Percentiles rank a stretch among this genome's conserved stretches.
These are phyloP conservation scores for Populus simonii DNA, from an alignment of 345 rosid species.

Conservation along the genomic window DNA sequence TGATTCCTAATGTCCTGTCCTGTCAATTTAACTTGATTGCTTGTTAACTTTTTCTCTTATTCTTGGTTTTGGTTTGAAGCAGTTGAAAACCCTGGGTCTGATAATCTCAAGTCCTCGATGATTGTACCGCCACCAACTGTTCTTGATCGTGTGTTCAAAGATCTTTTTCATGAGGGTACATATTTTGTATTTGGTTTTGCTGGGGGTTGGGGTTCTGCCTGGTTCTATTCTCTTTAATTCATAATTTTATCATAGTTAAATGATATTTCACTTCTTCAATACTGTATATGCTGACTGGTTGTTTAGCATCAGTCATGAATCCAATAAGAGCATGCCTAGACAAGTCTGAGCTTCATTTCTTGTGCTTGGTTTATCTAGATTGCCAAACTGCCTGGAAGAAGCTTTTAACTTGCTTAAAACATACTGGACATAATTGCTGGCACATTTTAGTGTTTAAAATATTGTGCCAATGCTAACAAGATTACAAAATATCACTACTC, in stretches of 20 bases:
- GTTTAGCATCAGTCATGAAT: background rate
- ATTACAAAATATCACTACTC: background rate
- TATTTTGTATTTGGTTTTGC: background rate
- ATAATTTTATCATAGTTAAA: background rate
- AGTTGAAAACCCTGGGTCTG: slow-evolving; percentile 71
- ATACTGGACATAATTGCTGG: background rate
- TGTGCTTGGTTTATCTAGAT: background rate
- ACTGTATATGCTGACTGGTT: background rate
- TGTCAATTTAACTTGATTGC: slow-evolving; percentile 3
- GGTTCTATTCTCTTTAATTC: background rate
- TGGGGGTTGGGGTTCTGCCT: no score
- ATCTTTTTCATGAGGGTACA: slow-evolving; percentile 82
- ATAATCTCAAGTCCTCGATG: slow-evolving; percentile 65
- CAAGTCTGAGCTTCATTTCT: background rate
- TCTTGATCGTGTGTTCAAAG: slow-evolving; percentile 89
- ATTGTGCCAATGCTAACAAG: background rate
- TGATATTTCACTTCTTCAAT: background rate
- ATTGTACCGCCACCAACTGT: slow-evolving; percentile 79
- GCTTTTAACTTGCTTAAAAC: background rate
- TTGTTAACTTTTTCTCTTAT: background rate
- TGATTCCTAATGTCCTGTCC: slow-evolving; percentile 10
- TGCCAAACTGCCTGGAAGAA: background rate
- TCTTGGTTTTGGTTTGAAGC: slow-evolving; percentile 26
- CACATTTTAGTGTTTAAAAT: background rate
- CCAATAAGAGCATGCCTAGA: background rate